Base-by-base conservation (phyloP, 2,329 filamentous ascomycete genomes). In the Aspergillus sp. region DNA sequence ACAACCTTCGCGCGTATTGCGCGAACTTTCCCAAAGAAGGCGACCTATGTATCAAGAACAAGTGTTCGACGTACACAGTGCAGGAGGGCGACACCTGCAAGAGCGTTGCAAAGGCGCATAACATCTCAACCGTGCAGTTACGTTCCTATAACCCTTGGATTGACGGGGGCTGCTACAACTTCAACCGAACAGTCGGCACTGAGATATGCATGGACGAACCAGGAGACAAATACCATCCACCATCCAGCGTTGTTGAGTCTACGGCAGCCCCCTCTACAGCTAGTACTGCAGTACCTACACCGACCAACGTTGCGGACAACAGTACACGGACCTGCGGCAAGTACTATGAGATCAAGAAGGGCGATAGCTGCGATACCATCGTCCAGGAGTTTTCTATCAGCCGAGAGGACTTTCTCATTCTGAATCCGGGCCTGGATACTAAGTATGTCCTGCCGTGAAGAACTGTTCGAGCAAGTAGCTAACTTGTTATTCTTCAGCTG, bases 111-210 rank as follows among this genome's bases (percentile, higher is more conserved):
- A 47, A 34, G 17, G 42, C 24, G 8, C 42, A 56, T 40, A 51
- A 54, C n/a, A 59, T 63, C 37, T 41, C 53, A 4, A 34, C 45
- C 1, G 50, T 53, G 8, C 47, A 58, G 20, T 52, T 63, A 12
- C 55, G 51, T n/a, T 34, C 56, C 9, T 63, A 48, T 22, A 61
- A 61, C 46, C 56, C 59, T 12, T 44, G 33, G 24, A 53, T 59
- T 7, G 48, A 56, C 34, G n/a, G 41, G 5, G 44, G 33, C n/a
- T 59, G 52, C 48, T 52, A 44, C 19, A 52, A 56, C 17, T 52
- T 53, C 34, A 42, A 56, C 34, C 34, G 48, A 13, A 39, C 47
- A 2, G 42, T 56, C n/a, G 57, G 42, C 5, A 51, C 47, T 9
- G 11, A 48, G 17, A 56, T 59, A 33, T 59, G 52, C 19, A 45